phyloP scores from a whole-genome alignment of 2,329 filamentous ascomycete species.

The Stachybotrys chartarum region DNA sequence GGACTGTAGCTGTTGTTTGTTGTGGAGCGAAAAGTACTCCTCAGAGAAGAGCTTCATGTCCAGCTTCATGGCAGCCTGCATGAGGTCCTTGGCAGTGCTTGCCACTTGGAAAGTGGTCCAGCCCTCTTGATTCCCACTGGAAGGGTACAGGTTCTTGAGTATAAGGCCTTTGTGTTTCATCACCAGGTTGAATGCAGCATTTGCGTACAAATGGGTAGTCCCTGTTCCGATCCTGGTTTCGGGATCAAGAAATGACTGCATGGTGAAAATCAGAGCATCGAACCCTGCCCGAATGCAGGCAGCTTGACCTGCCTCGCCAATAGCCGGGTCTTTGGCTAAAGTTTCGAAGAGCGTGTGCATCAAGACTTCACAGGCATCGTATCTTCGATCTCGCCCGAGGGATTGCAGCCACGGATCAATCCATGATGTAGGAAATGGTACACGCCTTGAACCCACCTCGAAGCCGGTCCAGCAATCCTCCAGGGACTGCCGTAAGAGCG shows the following conservation, averaged over 20 bases:
- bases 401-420: slow-evolving; percentile 71
- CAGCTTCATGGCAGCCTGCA: slow-evolving; percentile 48
- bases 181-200: slow-evolving; percentile 58
- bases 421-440: slow-evolving; percentile 68
- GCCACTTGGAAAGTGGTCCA: slow-evolving; percentile 33
- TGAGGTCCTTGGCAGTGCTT: slow-evolving; percentile 34
- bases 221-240: slow-evolving; percentile 36
- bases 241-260: slow-evolving; percentile 47
- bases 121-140: slow-evolving; percentile 19
- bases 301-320: slow-evolving; percentile 50
- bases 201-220: slow-evolving; percentile 54
- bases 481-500: slow-evolving; percentile 55
- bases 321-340: slow-evolving; percentile 45
- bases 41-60: slow-evolving; percentile 35
- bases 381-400: slow-evolving; percentile 66
- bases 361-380: slow-evolving; percentile 74
- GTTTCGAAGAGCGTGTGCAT: slow-evolving; percentile 66
- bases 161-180: slow-evolving; percentile 57
- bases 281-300: slow-evolving; percentile 60
- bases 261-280: slow-evolving; percentile 49
- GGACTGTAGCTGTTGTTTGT: slow-evolving; percentile 54
- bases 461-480: slow-evolving; percentile 30
- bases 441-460: slow-evolving; percentile 38
- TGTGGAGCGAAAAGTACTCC: slow-evolving; percentile 50
- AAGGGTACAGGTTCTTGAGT: slow-evolving; percentile 25